phyloP scores from a whole-genome alignment of 2,329 filamentous ascomycete genomes.

The Penicillium vulpinum region DNA sequence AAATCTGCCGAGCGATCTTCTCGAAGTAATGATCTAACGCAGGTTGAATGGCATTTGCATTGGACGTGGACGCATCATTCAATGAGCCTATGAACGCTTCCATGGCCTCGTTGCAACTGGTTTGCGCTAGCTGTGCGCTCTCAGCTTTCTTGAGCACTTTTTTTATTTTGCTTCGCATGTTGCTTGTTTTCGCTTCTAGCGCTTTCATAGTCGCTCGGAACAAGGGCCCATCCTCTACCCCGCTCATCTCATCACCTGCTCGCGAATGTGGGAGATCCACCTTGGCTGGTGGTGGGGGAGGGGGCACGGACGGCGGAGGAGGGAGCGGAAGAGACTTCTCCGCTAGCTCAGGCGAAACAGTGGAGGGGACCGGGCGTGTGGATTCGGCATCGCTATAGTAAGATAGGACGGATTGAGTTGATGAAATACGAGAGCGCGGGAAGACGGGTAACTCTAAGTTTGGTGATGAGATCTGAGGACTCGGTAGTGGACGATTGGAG shows the following conservation, averaged over 20 bases:
- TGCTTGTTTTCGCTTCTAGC: conserved; percentile 92
- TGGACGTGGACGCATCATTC: conserved; percentile 82
- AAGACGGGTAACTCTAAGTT: conserved; percentile 72
- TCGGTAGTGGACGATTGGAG: conserved; percentile 43
- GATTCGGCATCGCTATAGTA: conserved; percentile 71
- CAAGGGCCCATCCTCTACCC: conserved; percentile 87
- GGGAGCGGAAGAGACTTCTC: conserved; percentile 23
- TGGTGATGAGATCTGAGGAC: conserved; percentile 67
- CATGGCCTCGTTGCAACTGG: conserved; percentile 82
- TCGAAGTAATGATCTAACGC: conserved; percentile 98
- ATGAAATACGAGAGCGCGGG: conserved; percentile 78
- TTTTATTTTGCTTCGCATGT: conserved; percentile 92
- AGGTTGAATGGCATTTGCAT: conserved; percentile 94
- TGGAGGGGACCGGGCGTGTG: conserved; percentile 33
- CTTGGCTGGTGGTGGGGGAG: conserved; percentile 58
- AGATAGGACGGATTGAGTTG: conserved; percentile 81
- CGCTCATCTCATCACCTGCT: conserved; percentile 79
- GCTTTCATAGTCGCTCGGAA: conserved; percentile 97
- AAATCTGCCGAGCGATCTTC: conserved; percentile 88
- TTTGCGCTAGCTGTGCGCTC: conserved; percentile 75
- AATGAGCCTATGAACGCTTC: conserved; percentile 80
- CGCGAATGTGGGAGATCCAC: conserved; percentile 85
- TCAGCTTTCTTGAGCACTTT: conserved; percentile 95
- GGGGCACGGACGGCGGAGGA: conserved; percentile 23
- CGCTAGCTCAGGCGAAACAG: conserved; percentile 33